Percentiles rank a stretch among this genome's conserved stretches.
Conservation (phyloP, 495 filamentous ascomycete species). For the Astrocystis sublimbata region DNA sequence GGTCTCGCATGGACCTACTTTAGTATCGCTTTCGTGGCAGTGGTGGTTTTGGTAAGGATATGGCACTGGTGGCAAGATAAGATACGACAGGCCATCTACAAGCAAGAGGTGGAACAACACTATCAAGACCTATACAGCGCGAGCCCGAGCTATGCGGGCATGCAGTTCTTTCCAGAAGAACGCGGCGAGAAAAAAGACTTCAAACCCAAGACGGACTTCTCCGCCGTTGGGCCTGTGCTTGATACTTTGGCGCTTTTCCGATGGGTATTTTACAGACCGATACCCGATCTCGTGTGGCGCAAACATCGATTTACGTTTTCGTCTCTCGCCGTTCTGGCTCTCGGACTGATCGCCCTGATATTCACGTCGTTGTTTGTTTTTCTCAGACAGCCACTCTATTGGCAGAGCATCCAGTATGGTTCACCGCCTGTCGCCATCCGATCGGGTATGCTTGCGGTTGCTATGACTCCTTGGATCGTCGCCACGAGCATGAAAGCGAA, state of each 20-base stretch:
- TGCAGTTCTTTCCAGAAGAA: conserved; percentile 71
- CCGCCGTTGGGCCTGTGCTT: conserved; percentile 70
- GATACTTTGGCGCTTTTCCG: conserved; percentile 73
- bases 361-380: conserved; percentile 83
- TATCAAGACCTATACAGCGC: conserved; percentile 53
- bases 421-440: conserved; percentile 89
- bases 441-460: conserved; percentile 89
- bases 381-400: conserved; percentile 81
- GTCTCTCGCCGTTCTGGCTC: conserved; percentile 65
- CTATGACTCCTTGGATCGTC: conserved; percentile 92
- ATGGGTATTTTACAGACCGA: conserved; percentile 83
- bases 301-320: conserved; percentile 71
- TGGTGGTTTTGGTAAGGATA: conserved; percentile 64
- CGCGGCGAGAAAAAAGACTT: conserved; percentile 53
- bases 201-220: conserved; percentile 66
- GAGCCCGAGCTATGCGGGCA: conserved; percentile 62
- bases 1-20: conserved; percentile 88
- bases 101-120: conserved; percentile 65
- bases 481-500: conserved; percentile 91
- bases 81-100: conserved; percentile 78
- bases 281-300: conserved; percentile 65
- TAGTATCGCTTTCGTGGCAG: conserved; percentile 65
- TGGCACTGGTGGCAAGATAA: conserved; percentile 89
- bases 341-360: conserved; percentile 62
- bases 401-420: conserved; percentile 76